A percentile compares a stretch with the other conserved stretches of the same genome.
Evolutionary conservation across 345 rosid genomes (phyloP).

Genomic region (Populus nigra): DNA sequence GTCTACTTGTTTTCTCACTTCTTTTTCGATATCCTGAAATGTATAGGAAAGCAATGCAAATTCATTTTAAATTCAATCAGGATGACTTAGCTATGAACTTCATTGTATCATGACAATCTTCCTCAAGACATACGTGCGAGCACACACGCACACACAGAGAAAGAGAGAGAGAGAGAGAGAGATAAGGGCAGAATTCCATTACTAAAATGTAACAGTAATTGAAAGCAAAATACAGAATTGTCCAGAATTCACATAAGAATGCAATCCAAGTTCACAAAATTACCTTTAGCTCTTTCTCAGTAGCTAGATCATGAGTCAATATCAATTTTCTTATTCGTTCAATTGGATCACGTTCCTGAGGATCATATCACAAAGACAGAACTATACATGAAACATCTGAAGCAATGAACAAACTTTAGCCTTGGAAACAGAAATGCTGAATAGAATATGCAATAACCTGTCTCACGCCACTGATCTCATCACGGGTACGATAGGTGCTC

Average conservation of each 20-base stretch:
- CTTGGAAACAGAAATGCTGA: neutral
- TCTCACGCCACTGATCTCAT: conserved; percentile 88
- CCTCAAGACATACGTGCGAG: neutral
- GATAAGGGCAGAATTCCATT: neutral
- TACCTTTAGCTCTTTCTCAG: conserved; percentile 96
- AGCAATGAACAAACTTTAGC: conserved; percentile 1
- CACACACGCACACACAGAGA: neutral
- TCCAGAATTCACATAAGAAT: neutral
- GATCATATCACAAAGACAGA: conserved; percentile 5
- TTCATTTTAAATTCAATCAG: neutral
- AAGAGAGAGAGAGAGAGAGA: neutral
- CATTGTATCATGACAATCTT: neutral
- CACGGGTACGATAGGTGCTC: conserved; percentile 98
- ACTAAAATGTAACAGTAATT: neutral
- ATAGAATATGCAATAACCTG: conserved; percentile 50
- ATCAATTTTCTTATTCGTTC: conserved; percentile 85
- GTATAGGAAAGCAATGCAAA: neutral
- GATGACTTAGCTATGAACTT: neutral
- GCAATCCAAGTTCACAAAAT: neutral
- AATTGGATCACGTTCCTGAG: conserved; percentile 90
- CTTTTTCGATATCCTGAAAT: conserved; percentile 86
- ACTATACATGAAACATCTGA: neutral
- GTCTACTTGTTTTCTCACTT: conserved; percentile 83
- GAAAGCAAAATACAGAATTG: neutral
- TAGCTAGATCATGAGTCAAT: conserved; percentile 73